These are phyloP conservation scores for Ulota crispa DNA, from an alignment of 225 moss, liverwort and hornwort genomes.

Conservation along the genomic window DNA sequence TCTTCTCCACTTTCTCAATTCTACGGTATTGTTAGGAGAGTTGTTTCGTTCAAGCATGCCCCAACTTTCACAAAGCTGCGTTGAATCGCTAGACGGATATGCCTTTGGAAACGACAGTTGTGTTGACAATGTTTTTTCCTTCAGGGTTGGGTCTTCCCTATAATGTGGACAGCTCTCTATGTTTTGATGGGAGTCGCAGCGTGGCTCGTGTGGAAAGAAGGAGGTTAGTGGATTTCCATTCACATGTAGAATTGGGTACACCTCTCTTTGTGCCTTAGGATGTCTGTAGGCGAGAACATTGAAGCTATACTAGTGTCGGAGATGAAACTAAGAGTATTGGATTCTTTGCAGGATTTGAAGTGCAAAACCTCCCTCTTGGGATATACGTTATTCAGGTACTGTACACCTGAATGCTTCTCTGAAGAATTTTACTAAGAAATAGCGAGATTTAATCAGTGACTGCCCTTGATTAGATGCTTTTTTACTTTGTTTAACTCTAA, in stretches of 20 bases:
- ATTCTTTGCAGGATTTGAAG: conserved; percentile 51
- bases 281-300: neutral
- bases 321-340: neutral
- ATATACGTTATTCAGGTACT: conserved; percentile 66
- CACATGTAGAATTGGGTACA: neutral
- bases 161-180: conserved; percentile 77
- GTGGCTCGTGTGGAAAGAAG: conserved; percentile 68
- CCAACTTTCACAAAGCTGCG: neutral
- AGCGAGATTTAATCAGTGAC: neutral
- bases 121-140: neutral
- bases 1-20: neutral
- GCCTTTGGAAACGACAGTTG: neutral
- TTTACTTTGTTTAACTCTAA: neutral
- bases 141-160: conserved; percentile 77
- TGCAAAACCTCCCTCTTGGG: conserved; percentile 54
- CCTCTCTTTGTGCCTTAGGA: neutral
- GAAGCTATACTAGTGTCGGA: neutral
- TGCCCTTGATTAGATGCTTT: conserved; percentile 5
- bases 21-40: neutral
- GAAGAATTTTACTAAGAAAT: neutral
- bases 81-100: neutral
- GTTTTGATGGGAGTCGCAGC: conserved; percentile 71
- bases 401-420: neutral
- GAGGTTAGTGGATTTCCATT: conserved; percentile 43
- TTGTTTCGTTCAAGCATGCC: neutral